Base-by-base conservation (phyloP, 1,284 basidiomycete genomes). In the Tilletiopsis washingtonensis region DNA sequence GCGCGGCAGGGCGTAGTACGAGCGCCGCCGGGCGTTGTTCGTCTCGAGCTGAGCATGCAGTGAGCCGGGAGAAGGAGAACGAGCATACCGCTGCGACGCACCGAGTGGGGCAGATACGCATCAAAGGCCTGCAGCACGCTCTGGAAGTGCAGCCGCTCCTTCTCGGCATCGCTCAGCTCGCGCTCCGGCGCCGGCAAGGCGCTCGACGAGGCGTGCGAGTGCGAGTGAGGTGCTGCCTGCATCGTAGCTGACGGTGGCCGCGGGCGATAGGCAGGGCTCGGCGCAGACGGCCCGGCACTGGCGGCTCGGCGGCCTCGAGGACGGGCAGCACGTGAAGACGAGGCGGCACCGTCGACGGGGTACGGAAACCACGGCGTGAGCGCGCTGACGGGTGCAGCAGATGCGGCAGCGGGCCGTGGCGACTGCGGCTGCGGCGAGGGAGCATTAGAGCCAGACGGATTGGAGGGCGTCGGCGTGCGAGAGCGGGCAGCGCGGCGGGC, bases 31-130 rank as follows among this genome's bases (percentile, higher is more conserved):
- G 23, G 50, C 47, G 47, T 67, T 59, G 52, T 72, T 71, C 44
- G 57, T 47, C 1, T 57, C 51, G 9, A 72, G 56, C 59, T 61
- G 43, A 49, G 20, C 15, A 27, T 23, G 1, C 12, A n/a, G 25
- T 2, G 11, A 47, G 3, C 12, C 9, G 34, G 25, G 27, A 5
- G n/a, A 14, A 29, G 26, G 24, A 24, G 7, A 37, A 21, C 17
- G 40, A 11, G 12, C 46, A 34, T 43, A 47, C 43, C 43, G 41
- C 32, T 36, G 26, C 27, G 21, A 53, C 52, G 17, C 42, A 54
- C 53, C 36, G 59, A 62, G 57, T 69, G 63, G n/a, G 59, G 60
- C 4, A 72, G 59, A 42, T 72, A 72, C 20, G 61, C 56, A 46
- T 64, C 58, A 51, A 69, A 72, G 9, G 68, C 58, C 34, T 53